Percentiles rank a stretch among this genome's conserved stretches.
phyloP scores from a whole-genome alignment of 1,284 basidiomycete species.

The Cryptococcus depauperatus region DNA sequence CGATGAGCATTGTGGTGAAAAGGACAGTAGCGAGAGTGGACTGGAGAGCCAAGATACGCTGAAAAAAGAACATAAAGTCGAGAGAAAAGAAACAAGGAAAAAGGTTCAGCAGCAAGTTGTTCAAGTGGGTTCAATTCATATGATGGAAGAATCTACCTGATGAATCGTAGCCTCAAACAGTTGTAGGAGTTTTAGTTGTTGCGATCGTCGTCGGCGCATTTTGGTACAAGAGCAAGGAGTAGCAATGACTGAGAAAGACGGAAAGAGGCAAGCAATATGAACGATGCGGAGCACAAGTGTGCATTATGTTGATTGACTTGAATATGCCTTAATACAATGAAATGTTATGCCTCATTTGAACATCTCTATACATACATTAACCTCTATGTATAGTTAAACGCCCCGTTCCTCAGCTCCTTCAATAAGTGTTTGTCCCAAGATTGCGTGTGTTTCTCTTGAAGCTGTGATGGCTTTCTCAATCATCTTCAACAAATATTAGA shows the following conservation, averaged over 20 bases:
- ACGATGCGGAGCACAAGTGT: neutral
- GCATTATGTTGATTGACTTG: neutral
- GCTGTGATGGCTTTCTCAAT: slow-evolving; percentile 24
- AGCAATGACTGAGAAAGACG: neutral
- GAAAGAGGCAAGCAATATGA: neutral
- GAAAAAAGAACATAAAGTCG: slow-evolving; percentile 16
- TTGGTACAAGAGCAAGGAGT: slow-evolving; percentile 25
- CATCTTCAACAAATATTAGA: slow-evolving; percentile 22
- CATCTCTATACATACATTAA: no score
- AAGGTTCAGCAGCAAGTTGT: slow-evolving; percentile 5
- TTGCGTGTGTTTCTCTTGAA: slow-evolving; percentile 26
- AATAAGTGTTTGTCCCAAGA: slow-evolving; percentile 26
- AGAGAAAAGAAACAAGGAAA: slow-evolving; percentile 1
- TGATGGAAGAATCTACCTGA: neutral
- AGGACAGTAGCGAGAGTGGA: slow-evolving; percentile 29
- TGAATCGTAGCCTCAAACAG: slow-evolving; percentile 23
- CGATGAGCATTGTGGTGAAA: slow-evolving; percentile 2
- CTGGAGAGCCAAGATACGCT: slow-evolving; percentile 37
- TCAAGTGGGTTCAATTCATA: slow-evolving; percentile 6
- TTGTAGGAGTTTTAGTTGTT: slow-evolving; percentile 34
- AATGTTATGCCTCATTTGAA: no score
- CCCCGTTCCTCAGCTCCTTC: slow-evolving; percentile 20
- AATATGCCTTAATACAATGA: no score
- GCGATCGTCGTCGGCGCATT: slow-evolving; percentile 35
- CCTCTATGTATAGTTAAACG: no score